phyloP scores from a whole-genome alignment of 2,329 filamentous ascomycete species.

The Rhinocladiella similis region DNA sequence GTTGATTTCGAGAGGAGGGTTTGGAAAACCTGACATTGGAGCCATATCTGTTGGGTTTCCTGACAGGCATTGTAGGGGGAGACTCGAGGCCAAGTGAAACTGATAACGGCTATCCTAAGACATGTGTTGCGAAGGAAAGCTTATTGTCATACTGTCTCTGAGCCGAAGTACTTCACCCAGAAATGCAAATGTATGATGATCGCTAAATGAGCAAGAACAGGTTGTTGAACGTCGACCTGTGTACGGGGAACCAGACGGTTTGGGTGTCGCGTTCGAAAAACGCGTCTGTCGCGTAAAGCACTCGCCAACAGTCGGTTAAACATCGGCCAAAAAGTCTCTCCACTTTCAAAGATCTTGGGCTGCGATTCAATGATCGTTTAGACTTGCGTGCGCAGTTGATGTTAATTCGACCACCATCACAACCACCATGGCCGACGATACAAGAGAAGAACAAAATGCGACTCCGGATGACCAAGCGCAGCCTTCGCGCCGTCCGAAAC shows the following conservation, averaged over 20 bases:
- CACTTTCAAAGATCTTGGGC: background rate
- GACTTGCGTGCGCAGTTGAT: background rate
- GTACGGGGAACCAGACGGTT: too few relatives aligned
- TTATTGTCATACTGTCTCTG: background rate
- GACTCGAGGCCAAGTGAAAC: background rate
- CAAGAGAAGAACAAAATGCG: slow-evolving; percentile 31
- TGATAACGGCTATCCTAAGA: background rate
- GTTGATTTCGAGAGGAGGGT: slow-evolving; percentile 40
- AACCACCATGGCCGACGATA: slow-evolving; percentile 42
- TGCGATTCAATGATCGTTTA: background rate
- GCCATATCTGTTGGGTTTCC: slow-evolving; percentile 66
- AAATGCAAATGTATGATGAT: background rate
- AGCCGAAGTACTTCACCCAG: too few relatives aligned
- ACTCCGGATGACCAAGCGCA: slow-evolving; percentile 11
- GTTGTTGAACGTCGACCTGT: background rate
- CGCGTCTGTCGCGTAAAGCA: background rate
- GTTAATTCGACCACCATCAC: background rate
- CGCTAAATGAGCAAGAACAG: background rate
- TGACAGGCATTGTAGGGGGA: slow-evolving; percentile 45
- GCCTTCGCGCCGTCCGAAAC: slow-evolving; percentile 10
- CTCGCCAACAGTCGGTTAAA: background rate
- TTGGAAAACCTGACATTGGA: slow-evolving; percentile 49
- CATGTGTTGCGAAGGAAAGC: background rate
- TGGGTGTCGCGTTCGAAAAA: background rate
- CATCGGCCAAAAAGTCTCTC: too few relatives aligned